A percentile compares a stretch with the other conserved stretches of the same genome.
Evolutionary conservation across 179 eudicot species (phyloP).

Genomic region (Amaranthus tricolor): DNA sequence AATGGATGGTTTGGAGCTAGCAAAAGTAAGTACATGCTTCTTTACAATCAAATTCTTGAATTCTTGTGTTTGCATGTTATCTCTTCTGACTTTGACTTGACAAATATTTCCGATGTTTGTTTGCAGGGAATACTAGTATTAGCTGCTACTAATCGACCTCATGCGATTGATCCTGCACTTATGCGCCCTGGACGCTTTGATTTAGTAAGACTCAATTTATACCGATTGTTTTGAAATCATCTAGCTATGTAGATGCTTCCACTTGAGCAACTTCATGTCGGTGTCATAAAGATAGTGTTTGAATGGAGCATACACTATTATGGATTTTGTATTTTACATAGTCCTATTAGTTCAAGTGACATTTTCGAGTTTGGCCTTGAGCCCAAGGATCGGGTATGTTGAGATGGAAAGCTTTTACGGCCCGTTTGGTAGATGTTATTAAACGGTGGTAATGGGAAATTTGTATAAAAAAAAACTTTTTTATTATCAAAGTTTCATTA

Average conservation of each 20-base stretch:
- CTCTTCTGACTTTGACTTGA: not conserved
- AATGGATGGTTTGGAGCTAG: slow-evolving; percentile 94
- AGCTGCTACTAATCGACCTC: slow-evolving; percentile 96
- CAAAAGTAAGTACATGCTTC: slow-evolving; percentile 46
- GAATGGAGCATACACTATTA: not conserved
- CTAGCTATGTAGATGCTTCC: not conserved
- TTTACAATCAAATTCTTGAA: slow-evolving; percentile 2
- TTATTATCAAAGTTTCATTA: too few species aligned
- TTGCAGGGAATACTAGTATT: slow-evolving; percentile 88
- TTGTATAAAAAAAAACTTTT: too few species aligned
- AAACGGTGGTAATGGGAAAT: too few species aligned
- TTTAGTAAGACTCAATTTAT: slow-evolving; percentile 43
- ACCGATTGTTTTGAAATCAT: not conserved
- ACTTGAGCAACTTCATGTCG: not conserved
- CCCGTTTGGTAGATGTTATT: not conserved
- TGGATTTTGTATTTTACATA: not conserved
- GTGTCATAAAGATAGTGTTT: not conserved
- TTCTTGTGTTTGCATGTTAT: not conserved
- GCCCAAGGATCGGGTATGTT: not conserved
- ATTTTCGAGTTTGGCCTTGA: not conserved
- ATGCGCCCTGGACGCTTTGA: slow-evolving; percentile 99
- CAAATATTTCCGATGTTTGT: not conserved
- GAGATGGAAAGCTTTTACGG: not conserved
- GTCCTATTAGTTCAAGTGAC: not conserved
- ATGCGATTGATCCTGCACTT: slow-evolving; percentile 92